Evolutionary conservation across 2,329 filamentous ascomycete species (phyloP), one percentile per base, ranked within the genome.

Genomic region (Fusarium pseudonygamai): DNA sequence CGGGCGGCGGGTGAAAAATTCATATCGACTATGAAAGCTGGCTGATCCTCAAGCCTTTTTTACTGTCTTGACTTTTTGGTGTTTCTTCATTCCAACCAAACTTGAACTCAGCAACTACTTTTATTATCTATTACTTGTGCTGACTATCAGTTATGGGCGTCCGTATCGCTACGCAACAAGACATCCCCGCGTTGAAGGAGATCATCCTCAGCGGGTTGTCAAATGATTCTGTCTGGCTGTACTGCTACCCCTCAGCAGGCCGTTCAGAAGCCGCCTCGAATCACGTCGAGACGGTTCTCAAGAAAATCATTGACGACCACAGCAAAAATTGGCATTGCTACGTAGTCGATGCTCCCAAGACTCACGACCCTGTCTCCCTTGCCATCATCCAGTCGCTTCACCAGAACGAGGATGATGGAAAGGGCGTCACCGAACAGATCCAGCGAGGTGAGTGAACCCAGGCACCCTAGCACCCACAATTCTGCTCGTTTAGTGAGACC

Each of bases 131-230:
- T 26, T 26, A 22, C 4, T 53, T 53, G 16, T 12, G 12, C 26
- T 15, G 13, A 22, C 5, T 20, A 34, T 3, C 55, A 46, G 58
- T 24, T n/a, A 73, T 73, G 71, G 59, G 67, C n/a, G 70, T 74
- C 30, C 68, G 71, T 43, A 15, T 68, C 34, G 71, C 71, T 58
- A 74, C 71, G 5, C 45, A 62, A 18, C 36, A 63, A 47, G 71
- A 74, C 30, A 28, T 74, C 37, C 71, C 71, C 15, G 71, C 68
- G 13, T 32, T 74, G 34, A 74, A 69, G 60, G 71, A 74, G 15
- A 46, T 74, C 3, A 40, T 74, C 68, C 71, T 74, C 53, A 74
- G 57, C 36, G 71, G 71, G 14, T 26, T 74, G 30, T 45, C 60
- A 18, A 39, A 56, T 45, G 71, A 74, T 36, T 63, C 71, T 16